Conservation (phyloP, 78 protist genomes). For the slime mould (Dictyostelium discoideum) region DNA sequence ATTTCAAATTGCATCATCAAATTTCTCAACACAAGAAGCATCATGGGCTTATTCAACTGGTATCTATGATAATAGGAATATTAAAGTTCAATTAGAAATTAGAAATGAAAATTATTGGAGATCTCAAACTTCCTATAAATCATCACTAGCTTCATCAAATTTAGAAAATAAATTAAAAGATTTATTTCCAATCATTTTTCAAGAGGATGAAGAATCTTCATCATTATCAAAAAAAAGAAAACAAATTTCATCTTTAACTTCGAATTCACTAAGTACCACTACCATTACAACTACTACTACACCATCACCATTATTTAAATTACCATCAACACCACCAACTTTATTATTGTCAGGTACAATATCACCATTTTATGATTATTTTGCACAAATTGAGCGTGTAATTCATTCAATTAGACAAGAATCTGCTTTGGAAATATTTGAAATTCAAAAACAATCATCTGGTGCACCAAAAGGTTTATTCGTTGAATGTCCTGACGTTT, state of each 20-base stretch:
- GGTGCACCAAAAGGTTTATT: slow-evolving; percentile 38
- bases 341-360: not conserved
- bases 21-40: not conserved
- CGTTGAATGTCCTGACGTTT: slow-evolving; percentile 45
- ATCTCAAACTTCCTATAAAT: slow-evolving; percentile 42
- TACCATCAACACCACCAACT: slow-evolving; percentile 12
- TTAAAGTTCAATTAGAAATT: slow-evolving; percentile 6
- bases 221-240: slow-evolving; percentile 38
- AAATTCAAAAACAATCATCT: slow-evolving; percentile 56
- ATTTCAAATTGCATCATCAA: not conserved
- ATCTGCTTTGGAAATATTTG: slow-evolving; percentile 36
- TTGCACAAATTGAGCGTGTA: slow-evolving; percentile 25
- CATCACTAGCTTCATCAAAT: slow-evolving; percentile 6
- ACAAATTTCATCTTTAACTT: slow-evolving; percentile 20
- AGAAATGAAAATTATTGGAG: slow-evolving; percentile 52
- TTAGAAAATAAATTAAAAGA: slow-evolving; percentile 35
- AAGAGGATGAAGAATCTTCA: slow-evolving; percentile 5
- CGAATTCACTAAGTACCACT: not conserved
- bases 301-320: slow-evolving; percentile 42
- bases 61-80: slow-evolving; percentile 11
- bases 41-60: slow-evolving; percentile 44
- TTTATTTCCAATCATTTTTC: slow-evolving; percentile 18
- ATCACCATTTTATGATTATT: slow-evolving; percentile 10
- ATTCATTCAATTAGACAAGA: slow-evolving; percentile 36
- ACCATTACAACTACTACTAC: not conserved